These are phyloP conservation scores for Camellia japonica DNA, from an alignment of 148 eudicot genomes.

Conservation along the genomic window DNA sequence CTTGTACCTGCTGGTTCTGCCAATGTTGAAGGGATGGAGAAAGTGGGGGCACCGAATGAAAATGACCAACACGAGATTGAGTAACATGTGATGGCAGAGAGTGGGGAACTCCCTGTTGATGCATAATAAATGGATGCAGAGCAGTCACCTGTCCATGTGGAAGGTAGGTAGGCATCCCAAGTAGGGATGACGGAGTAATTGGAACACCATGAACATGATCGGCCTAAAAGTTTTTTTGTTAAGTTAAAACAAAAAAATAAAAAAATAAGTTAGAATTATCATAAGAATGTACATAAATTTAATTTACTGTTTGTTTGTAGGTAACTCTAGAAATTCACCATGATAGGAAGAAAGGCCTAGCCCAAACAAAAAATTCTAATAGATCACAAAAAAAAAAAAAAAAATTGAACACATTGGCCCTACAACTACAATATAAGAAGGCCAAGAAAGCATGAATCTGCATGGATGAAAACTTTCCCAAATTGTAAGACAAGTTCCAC, in stretches of 20 bases:
- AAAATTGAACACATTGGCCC: not conserved
- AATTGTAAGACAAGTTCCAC: not conserved
- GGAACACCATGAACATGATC: constrained; percentile 59
- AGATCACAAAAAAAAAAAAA: not conserved
- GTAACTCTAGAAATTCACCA: not conserved
- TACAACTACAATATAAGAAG: not conserved
- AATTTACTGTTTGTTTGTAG: not conserved
- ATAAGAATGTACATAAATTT: constrained; percentile 1
- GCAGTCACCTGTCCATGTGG: constrained; percentile 71
- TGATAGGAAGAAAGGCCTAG: constrained; percentile 1
- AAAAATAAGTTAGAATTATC: not conserved
- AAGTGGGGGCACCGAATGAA: constrained; percentile 55
- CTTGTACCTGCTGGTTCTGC: constrained; percentile 73
- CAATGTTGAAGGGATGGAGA: constrained; percentile 52
- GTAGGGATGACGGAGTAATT: constrained; percentile 57
- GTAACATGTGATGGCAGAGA: constrained; percentile 60
- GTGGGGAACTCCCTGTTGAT: constrained; percentile 68
- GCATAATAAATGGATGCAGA: constrained; percentile 78
- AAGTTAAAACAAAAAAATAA: not conserved
- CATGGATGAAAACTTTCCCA: not conserved
- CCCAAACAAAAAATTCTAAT: not conserved
- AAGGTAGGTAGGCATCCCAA: constrained; percentile 76
- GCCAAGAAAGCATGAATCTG: not conserved
- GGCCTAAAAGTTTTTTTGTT: constrained; percentile 30
- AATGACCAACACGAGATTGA: constrained; percentile 60